Conservation (phyloP, 495 filamentous ascomycete genomes). For the Opeltia flavorubescens region DNA sequence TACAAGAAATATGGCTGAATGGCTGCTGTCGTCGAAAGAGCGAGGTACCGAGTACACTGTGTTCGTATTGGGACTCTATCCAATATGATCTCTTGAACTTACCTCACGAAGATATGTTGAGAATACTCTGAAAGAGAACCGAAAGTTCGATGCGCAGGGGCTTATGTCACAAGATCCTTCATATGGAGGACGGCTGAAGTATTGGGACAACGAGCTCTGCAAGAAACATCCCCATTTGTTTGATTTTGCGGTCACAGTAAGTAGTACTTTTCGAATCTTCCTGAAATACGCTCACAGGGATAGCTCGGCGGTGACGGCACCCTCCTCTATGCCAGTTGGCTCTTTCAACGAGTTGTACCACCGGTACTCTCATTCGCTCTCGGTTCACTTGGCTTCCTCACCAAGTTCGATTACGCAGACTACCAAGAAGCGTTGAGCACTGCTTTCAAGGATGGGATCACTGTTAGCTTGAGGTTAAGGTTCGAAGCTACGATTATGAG, state of each 20-base stretch:
- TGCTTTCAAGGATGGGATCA: slow-evolving; percentile 71
- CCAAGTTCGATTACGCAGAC: slow-evolving; percentile 81
- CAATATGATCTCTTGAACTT: not conserved
- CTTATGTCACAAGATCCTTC: slow-evolving; percentile 43
- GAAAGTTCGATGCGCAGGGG: slow-evolving; percentile 53
- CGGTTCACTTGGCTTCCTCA: slow-evolving; percentile 86
- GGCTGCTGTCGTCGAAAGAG: slow-evolving; percentile 70
- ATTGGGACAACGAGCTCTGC: slow-evolving; percentile 74
- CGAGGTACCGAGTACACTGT: slow-evolving; percentile 58
- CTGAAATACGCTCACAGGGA: not conserved
- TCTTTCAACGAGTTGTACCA: slow-evolving; percentile 93
- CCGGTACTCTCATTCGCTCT: slow-evolving; percentile 84
- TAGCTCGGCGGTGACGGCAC: slow-evolving; percentile 90
- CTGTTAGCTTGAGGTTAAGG: slow-evolving; percentile 71
- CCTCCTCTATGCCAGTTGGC: slow-evolving; percentile 87
- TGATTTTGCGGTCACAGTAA: slow-evolving; percentile 73
- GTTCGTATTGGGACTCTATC: slow-evolving; percentile 22
- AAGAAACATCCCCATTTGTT: slow-evolving; percentile 67
- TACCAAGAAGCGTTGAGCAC: slow-evolving; percentile 54
- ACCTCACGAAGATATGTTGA: slow-evolving; percentile 45
- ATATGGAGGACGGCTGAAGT: slow-evolving; percentile 48
- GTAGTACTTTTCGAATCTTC: too few relatives aligned
- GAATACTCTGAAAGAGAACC: slow-evolving; percentile 51
- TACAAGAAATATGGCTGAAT: slow-evolving; percentile 63
- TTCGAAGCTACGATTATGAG: slow-evolving; percentile 96